Conservation (phyloP, 1,139 yeast species). For the Saccharomyces hybrid region DNA sequence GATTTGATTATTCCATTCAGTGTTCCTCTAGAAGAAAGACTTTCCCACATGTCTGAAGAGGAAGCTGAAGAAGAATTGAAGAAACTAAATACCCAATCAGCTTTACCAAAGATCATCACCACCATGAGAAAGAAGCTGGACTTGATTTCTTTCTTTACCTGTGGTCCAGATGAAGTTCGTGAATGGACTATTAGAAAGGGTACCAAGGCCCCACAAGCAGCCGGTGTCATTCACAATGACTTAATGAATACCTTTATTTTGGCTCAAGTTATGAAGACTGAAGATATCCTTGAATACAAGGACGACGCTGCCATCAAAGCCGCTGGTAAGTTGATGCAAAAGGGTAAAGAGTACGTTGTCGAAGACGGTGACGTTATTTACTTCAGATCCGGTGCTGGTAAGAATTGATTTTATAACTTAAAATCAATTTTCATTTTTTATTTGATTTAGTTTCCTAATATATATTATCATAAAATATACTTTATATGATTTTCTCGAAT, state of each 20-base stretch:
- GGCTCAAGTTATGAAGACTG: conserved; percentile 79
- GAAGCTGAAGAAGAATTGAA: conserved; percentile 90
- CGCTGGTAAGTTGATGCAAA: conserved; percentile 83
- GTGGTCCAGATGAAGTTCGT: conserved; percentile 81
- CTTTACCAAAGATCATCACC: conserved; percentile 80
- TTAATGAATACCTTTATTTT: conserved; percentile 69
- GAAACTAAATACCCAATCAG: conserved; percentile 74
- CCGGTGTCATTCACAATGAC: conserved; percentile 80
- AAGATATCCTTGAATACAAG: conserved; percentile 72
- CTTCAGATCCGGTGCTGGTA: conserved; percentile 96
- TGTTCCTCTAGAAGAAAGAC: conserved; percentile 86
- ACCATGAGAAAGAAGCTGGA: conserved; percentile 79
- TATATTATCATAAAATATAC: neutral
- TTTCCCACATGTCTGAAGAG: conserved; percentile 82
- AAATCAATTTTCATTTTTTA: neutral
- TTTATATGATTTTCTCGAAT: neutral
- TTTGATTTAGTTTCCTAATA: neutral
- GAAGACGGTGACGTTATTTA: conserved; percentile 87
- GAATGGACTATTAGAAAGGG: conserved; percentile 85
- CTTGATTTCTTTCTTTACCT: conserved; percentile 75
- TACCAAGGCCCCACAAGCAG: conserved; percentile 83
- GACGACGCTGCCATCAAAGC: conserved; percentile 85
- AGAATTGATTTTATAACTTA: conserved; percentile 40
- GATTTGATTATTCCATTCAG: conserved; percentile 91
- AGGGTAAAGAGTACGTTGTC: conserved; percentile 96